A percentile compares a stretch with the other conserved stretches of the same genome.
Conservation (phyloP, 257 asterid species). For the Plantago major region DNA sequence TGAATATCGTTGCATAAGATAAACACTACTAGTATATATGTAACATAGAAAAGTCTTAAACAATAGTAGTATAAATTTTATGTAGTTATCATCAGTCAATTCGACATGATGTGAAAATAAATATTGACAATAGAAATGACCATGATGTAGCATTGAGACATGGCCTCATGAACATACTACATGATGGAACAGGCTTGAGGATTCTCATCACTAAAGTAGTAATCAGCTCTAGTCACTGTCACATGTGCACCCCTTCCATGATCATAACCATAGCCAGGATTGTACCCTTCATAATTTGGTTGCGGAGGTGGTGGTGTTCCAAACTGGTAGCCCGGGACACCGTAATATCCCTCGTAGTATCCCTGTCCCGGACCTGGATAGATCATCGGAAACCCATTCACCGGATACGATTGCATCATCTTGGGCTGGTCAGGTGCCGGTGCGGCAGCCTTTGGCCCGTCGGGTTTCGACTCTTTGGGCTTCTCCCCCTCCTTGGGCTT, state of each 20-base stretch:
- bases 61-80: too few relatives aligned
- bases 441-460: constrained; percentile 3
- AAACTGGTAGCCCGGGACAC: constrained; percentile 48
- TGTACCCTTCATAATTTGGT: constrained; percentile 30
- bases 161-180: constrained; percentile 23
- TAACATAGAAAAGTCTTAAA: too few relatives aligned
- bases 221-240: constrained; percentile 32
- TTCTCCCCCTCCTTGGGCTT: constrained; percentile 21
- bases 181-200: constrained; percentile 47
- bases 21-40: too few relatives aligned
- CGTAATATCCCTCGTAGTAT: constrained; percentile 39
- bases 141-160: background rate
- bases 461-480: constrained; percentile 6
- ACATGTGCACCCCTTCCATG: constrained; percentile 26
- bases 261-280: constrained; percentile 7
- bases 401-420: constrained; percentile 7
- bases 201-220: constrained; percentile 50
- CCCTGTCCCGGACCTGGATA: constrained; percentile 29
- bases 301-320: constrained; percentile 45
- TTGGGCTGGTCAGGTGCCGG: constrained; percentile 21
- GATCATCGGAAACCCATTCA: constrained; percentile 20
- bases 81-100: too few relatives aligned
- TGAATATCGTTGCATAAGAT: too few relatives aligned
- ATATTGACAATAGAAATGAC: background rate
- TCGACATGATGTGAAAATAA: too few relatives aligned